Base-by-base conservation (phyloP, 225 moss, liverwort and hornwort species). In the Marchantia polymorpha region DNA sequence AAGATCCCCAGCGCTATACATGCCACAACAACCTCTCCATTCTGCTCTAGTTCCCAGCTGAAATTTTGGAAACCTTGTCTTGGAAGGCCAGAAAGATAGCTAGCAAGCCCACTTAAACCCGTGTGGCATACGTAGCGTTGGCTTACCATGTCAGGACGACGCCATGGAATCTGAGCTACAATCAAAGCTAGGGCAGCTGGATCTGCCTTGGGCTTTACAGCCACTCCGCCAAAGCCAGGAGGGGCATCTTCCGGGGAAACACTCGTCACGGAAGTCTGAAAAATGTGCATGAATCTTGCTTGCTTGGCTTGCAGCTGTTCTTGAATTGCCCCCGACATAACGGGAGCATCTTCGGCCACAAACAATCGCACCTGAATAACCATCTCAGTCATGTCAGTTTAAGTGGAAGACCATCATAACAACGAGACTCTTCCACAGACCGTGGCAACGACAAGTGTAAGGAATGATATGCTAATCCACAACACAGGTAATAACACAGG, bases 271-370 rank as follows among this genome's bases (percentile, higher is more conserved):
- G 72, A 1, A 52, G 89, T 83, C 69, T 89, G 91, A 70, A 86
- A 79, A 60, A 89, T 87, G 64, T 99, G 92, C 93, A 99, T 88
- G 77, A 92, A 91, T 78, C 89, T 92, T 26, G 93, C 83, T 83
- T 89, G 89, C 80, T 99, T 99, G 39, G 92, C 89, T 83, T 91
- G 89, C 84, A 99, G 87, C 81, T 83, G 89, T 71, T 99, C 99
- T 87, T 99, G 99, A 10, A 82, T 86, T 51, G 76, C 80, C 65
- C 87, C 89, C 22, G 91, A 89, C 83, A 91, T 79, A 31, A 83
- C 86, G 69, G 93, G 89, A 19, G 99, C 89, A 84, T 99, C 99
- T 85, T 99, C 99, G 64, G 95, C 93, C 77, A 90, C 89, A 83
- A 99, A 99, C 69, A 99, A 83, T 50, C 99, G 92, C 67, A 95